Base-by-base conservation (phyloP, 1,284 basidiomycete species). In the Ganoderma meredithae region DNA sequence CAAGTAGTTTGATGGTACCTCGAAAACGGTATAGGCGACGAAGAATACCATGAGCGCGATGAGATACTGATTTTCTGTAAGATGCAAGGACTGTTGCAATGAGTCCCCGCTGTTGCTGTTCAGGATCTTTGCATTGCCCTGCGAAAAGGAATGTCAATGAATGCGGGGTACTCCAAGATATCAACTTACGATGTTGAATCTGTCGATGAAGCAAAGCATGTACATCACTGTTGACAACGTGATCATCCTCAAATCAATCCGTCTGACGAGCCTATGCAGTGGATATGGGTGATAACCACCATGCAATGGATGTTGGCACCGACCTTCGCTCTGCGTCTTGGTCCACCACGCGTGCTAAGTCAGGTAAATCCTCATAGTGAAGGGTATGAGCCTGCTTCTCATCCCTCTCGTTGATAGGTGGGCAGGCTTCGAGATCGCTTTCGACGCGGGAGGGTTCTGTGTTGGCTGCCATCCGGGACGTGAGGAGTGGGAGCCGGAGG, bases 11-110 rank as follows among this genome's bases (percentile, higher is more conserved):
- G 81, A 80, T 12, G 81, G 80, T 8, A 79, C 79, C 63, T 82
- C 80, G 73, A 81, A 81, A 12, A 80, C 49, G 40, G 75, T 77
- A 67, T 81, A 80, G 17, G 79, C 75, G 60, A 81, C 74, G 65
- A 81, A 73, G 74, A 81, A 83, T 9, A 83, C 77, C 76, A 83
- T 80, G 43, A 83, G 76, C 1, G 81, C 80, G 63, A 79, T 70
- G 49, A 75, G 70, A 67, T 81, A 83, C 65, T 82, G 77, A 31
- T 75, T 70, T 56, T 75, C 71, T 1, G 79, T 74, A 31, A 80
- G 76, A 22, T 72, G 68, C 10, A 77, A 72, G 5, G 71, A 73
- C 25, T 80, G 77, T 13, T 76, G 71, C n/a, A 82, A 74, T 22
- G 78, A 77, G 66, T 81, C 74, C 15, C 78, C 77, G 0, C 76